Base-by-base conservation (phyloP, 2,329 filamentous ascomycete genomes). In the Hansfordia pulvinata region DNA sequence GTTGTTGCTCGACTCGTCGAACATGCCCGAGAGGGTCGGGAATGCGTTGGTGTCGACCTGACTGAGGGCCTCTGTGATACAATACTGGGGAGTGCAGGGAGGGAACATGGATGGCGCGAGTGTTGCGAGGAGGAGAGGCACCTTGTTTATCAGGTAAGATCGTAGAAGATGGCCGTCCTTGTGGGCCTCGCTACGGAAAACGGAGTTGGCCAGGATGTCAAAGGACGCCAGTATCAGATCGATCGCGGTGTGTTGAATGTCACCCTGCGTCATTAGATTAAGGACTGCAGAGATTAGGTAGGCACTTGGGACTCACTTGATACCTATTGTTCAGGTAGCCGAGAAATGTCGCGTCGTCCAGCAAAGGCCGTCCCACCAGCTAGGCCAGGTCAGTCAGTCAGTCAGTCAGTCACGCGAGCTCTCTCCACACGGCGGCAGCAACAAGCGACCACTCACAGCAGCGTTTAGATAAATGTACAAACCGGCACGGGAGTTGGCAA, bases 181-280 rank as follows among this genome's bases (percentile, higher is more conserved):
- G 21, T 54, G 54, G 1, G 59, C 60, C 34, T 72, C 65, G 22
- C 62, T 65, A 5, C 64, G 71, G 38, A 90, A 82, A 35, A 88
- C 80, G 5, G 80, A 79, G 42, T 93, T 93, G 19, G 85, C 81
- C 10, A 98, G 61, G 5, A 92, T 68, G 41, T 96, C 86, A 43
- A 98, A 96, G 0, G 85, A 76, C 2, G 85, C 83, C 8, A 88
- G 68, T 21, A 96, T 79, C 2, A 96, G 62, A 41, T 94, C 85
- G 28, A 84, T 72, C 1, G 81, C 73, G 23, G 84, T 74, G 9
- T 70, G 66, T 49, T 88, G 79, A 21, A 80, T 65, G 41, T 93
- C 80, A 20, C 78, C 79, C 68, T 85, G 29, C 2, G 27, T 61
- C 23, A 59, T 49, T 28, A 32, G 15, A 5, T 12, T 14, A 26